A percentile compares a stretch with the other conserved stretches of the same genome.
phyloP scores from a whole-genome alignment of 2,329 filamentous ascomycete genomes.

The Fusarium foetens region DNA sequence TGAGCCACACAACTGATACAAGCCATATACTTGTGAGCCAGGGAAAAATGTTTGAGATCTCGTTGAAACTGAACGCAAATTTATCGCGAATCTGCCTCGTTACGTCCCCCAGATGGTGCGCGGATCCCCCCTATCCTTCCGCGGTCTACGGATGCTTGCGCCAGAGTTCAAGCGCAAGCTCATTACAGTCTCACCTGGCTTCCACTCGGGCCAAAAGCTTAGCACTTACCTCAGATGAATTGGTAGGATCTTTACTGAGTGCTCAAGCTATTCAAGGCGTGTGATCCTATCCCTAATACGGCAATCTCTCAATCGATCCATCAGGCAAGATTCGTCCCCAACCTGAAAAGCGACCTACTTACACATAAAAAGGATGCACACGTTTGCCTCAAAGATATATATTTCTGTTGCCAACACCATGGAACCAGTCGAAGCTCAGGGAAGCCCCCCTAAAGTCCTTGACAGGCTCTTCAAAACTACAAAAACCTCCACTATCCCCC shows the following conservation, averaged over 20 bases:
- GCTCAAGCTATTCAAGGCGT: not conserved
- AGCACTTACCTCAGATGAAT: not conserved
- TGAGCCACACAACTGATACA: not conserved
- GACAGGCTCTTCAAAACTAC: constrained; percentile 10
- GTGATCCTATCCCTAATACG: not conserved
- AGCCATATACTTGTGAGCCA: not conserved
- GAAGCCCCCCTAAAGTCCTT: not conserved
- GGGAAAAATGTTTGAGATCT: not conserved
- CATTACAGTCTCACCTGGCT: not conserved
- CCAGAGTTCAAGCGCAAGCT: not conserved
- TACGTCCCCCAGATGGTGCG: not conserved
- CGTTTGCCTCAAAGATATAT: not conserved
- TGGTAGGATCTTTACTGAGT: not conserved
- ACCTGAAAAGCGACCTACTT: not conserved
- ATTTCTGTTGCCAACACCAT: not conserved
- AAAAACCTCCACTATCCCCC: constrained; percentile 16
- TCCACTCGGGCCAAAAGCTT: not conserved
- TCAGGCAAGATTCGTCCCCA: not conserved
- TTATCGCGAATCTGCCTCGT: not conserved
- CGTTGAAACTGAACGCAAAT: not conserved
- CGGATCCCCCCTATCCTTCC: not conserved
- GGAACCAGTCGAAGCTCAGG: not conserved
- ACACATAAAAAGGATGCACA: not conserved
- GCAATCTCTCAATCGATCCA: not conserved
- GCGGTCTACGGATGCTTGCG: not conserved